phyloP scores from a whole-genome alignment of 345 rosid species.

The Syzygium jambos region DNA sequence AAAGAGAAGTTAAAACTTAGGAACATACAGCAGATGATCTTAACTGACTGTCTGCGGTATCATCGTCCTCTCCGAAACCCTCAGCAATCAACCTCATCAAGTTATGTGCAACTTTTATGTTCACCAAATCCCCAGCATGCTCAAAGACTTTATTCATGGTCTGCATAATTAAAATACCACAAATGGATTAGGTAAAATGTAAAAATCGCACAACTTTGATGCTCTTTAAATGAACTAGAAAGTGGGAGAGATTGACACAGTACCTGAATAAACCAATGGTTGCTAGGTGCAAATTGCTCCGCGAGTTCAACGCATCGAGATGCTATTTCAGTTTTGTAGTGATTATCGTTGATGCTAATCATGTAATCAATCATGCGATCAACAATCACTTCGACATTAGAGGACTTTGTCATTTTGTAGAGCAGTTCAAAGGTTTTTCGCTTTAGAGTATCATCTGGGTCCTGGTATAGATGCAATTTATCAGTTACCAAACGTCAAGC shows the following conservation, averaged over 20 bases:
- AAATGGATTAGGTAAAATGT: slow-evolving; percentile 3
- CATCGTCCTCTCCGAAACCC: slow-evolving; percentile 95
- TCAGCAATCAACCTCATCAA: slow-evolving; percentile 95
- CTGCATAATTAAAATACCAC: slow-evolving; percentile 14
- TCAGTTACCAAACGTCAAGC: background rate
- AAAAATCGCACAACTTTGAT: background rate
- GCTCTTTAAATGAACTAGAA: background rate
- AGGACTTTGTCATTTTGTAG: slow-evolving; percentile 93
- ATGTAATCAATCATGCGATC: slow-evolving; percentile 97
- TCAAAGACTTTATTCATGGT: slow-evolving; percentile 94
- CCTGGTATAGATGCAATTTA: slow-evolving; percentile 38
- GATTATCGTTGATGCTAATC: slow-evolving; percentile 88
- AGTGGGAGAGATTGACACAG: background rate
- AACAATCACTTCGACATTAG: slow-evolving; percentile 96
- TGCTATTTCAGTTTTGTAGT: slow-evolving; percentile 96
- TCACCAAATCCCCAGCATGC: slow-evolving; percentile 97
- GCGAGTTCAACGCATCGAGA: slow-evolving; percentile 95
- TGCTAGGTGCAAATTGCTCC: slow-evolving; percentile 97
- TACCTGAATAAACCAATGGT: slow-evolving; percentile 99
- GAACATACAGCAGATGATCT: slow-evolving; percentile 90
- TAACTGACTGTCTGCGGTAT: slow-evolving; percentile 74
- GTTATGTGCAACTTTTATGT: slow-evolving; percentile 90
- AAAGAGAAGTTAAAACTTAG: background rate
- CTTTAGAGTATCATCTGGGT: slow-evolving; percentile 96
- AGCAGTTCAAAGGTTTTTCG: slow-evolving; percentile 91